Evolutionary conservation across 2,329 filamentous ascomycete genomes (phyloP), one percentile per base, ranked within the genome.

Genomic region (Hypoxylon sp.): DNA sequence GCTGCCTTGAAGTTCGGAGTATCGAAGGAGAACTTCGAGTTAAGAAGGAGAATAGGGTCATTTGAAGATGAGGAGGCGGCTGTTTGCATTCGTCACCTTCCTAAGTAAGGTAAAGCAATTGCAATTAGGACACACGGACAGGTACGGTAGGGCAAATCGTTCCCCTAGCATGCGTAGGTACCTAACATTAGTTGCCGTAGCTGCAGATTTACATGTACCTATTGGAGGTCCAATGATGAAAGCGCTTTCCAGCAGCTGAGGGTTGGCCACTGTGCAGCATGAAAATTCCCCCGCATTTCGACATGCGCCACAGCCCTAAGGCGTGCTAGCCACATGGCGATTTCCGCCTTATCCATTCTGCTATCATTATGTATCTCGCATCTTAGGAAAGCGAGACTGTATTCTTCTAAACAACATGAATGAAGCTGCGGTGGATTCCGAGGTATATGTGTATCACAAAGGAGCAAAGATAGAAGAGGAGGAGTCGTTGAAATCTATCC

Each of bases 1-100:
- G 71, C 39, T 70, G 64, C 48, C 59, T 71, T 51, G 70, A 72
- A 54, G 53, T 53, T 70, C 66, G 63, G 19, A 70, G 51, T 67
- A 69, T 70, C 67, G 73, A 74, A 75, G 73, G 42, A 26, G 50
- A 24, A 55, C 68, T 59, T 64, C 70, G 65, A 56, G 63, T 63
- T 22, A 68, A 33, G 29, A 51, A 65, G n/a, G 63, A 58, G 59
- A 68, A 52, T 63, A 63, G 47, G 61, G 44, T 54, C 70, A 72
- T 72, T 55, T 65, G 56, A 66, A 22, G 51, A 48, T 50, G 54
- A 64, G 67, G 57, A 63, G 57, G 52, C 22, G 50, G 26, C 54
- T 39, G 26, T 39, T 26, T 54, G 37, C 48, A 63, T 29, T 51
- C 60, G 47, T 53, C 48, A 63, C 54, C 67, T 59, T 60, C 58